phyloP scores from a whole-genome alignment of 257 asterid genomes.

The Nicotiana otophora region DNA sequence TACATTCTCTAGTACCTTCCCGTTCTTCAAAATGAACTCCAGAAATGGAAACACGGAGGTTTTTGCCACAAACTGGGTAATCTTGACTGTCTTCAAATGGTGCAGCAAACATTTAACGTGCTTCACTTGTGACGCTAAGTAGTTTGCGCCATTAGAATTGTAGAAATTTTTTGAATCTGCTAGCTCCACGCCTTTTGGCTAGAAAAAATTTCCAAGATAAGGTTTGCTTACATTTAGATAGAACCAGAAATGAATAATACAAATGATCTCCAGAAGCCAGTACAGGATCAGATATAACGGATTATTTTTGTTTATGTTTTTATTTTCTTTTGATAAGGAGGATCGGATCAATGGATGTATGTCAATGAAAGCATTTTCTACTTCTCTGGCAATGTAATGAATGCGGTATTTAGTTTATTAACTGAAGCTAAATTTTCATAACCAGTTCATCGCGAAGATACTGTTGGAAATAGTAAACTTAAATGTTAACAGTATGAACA shows the following conservation, averaged over 20 bases:
- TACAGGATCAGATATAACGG: not conserved
- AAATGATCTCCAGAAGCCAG: not conserved
- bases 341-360: not conserved
- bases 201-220: not conserved
- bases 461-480: not conserved
- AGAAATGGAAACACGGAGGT: not conserved
- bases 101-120: not conserved
- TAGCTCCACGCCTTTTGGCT: not conserved
- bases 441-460: not conserved
- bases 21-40: conserved; percentile 8
- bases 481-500: not conserved
- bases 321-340: not conserved
- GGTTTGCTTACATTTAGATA: not conserved
- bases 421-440: no score
- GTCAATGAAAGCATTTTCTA: not conserved
- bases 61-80: not conserved
- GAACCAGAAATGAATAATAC: not conserved
- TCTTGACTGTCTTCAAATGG: conserved; percentile 1
- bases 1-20: not conserved
- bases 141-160: not conserved
- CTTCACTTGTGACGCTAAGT: not conserved
- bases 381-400: not conserved
- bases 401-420: no score
- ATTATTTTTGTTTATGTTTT: no score
- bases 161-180: not conserved